phyloP scores from a whole-genome alignment of 2,329 filamentous ascomycete species.

The Pyrenophora graminea region DNA sequence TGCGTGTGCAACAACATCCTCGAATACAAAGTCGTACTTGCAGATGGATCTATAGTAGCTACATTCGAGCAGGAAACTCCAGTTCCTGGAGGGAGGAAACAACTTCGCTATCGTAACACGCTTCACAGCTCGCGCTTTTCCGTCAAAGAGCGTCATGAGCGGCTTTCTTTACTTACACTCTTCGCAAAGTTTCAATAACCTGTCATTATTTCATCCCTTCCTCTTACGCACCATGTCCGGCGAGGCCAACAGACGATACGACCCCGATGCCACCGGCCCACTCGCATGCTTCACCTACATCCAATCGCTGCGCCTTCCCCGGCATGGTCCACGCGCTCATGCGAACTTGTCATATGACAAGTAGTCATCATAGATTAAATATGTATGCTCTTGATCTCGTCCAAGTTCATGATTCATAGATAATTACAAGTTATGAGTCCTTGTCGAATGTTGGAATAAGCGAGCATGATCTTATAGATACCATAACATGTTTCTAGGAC shows the following conservation, averaged over 20 bases:
- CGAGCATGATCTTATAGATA: too few relatives aligned
- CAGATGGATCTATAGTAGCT: constrained; percentile 39
- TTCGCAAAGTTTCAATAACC: constrained; percentile 13
- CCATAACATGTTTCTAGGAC: too few relatives aligned
- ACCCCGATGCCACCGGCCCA: constrained; percentile 52
- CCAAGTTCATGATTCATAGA: too few relatives aligned
- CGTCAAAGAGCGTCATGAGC: constrained; percentile 38
- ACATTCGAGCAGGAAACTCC: constrained; percentile 32
- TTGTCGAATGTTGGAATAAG: too few relatives aligned
- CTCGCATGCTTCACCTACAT: constrained; percentile 62
- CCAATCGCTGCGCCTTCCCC: constrained; percentile 58
- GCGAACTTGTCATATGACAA: too few relatives aligned
- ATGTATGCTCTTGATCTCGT: too few relatives aligned
- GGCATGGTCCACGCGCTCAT: too few relatives aligned
- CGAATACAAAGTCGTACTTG: constrained; percentile 45
- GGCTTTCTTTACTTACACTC: constrained; percentile 31
- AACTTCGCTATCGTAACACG: constrained; percentile 47
- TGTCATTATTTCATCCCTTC: constrained; percentile 15
- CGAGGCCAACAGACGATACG: constrained; percentile 17
- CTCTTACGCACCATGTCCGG: constrained; percentile 8
- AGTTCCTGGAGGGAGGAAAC: constrained; percentile 40
- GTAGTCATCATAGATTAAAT: too few relatives aligned
- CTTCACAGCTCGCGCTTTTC: constrained; percentile 26
- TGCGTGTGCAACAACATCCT: constrained; percentile 39
- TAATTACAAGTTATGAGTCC: too few relatives aligned